Conservation (phyloP, 1,139 yeast genomes). For the Zygotorulaspora mrakii region DNA sequence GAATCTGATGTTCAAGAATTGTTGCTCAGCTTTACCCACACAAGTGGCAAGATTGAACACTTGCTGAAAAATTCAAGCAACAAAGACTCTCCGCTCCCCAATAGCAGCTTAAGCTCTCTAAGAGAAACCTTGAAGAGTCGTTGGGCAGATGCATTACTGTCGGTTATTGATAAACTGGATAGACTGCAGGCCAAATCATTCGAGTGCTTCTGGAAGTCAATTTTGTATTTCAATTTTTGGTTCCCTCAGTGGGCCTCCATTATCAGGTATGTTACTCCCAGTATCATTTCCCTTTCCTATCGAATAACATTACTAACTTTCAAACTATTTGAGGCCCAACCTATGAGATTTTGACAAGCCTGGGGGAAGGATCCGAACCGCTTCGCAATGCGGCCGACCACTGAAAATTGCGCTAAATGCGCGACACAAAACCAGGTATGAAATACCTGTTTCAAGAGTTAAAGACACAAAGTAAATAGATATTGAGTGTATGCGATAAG, state of each 20-base stretch:
- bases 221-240: constrained; percentile 15
- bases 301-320: too few relatives aligned
- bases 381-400: neutral
- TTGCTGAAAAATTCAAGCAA: constrained; percentile 1
- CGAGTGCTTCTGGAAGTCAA: constrained; percentile 15
- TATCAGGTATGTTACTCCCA: constrained; percentile 11
- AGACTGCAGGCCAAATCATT: constrained; percentile 14
- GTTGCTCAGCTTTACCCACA: constrained; percentile 13
- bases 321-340: neutral
- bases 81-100: neutral
- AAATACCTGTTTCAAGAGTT: neutral
- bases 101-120: constrained; percentile 3
- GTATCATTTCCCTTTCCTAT: neutral
- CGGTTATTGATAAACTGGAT: constrained; percentile 11
- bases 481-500: too few relatives aligned
- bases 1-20: constrained; percentile 15
- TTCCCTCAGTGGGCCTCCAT: constrained; percentile 13
- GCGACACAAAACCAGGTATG: constrained; percentile 9
- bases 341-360: neutral
- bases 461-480: neutral
- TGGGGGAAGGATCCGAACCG: neutral
- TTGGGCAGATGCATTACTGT: constrained; percentile 9
- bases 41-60: constrained; percentile 12
- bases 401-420: neutral
- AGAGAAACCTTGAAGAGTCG: constrained; percentile 3